Base-by-base conservation (phyloP, 2,329 filamentous ascomycete species). In the Phaeosphaeria sp. region DNA sequence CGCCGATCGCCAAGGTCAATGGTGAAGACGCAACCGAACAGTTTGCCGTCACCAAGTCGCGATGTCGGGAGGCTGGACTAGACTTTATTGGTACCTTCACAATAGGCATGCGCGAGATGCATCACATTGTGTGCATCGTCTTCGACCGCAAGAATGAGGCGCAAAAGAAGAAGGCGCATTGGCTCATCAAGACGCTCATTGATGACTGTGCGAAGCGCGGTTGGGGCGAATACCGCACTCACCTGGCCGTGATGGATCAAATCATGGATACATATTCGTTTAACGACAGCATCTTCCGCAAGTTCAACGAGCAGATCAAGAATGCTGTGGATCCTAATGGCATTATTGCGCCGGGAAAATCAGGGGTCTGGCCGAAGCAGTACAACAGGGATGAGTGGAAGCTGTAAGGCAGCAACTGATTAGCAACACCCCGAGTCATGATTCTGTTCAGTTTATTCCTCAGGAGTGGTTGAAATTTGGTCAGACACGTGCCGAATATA, bases 191-290 rank as follows among this genome's bases (percentile, higher is more conserved):
- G 11, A 68, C 66, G 21, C 58, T 72, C 15, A 72, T 73, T n/a
- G 71, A 75, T 2, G 77, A 81, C 52, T 76, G 74, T 10, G 78
- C 78, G 1, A 70, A 65, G 11, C 60, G 72, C 10, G 78, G 78
- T 3, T 80, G 76, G 63, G 78, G 78, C 48, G 79, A 81, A 60
- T 82, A 82, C 58, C 73, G 80, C 15, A 81, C 81, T 0, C 80
- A 82, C 59, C 59, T 83, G 49, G 74, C 78, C 1, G 66, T 81
- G 23, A 81, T 80, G 73, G 80, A 82, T 54, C 79, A 82, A 68
- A 77, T 83, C 17, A 76, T 77, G 1, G 71, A 66, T 6, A 81
- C 79, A 4, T 83, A 83, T 56, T 77, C 70, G 52, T 82, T 75
- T 68, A 80, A 80, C 51, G 63, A 78, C 36, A 74, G 77, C 46